phyloP scores from a whole-genome alignment of 176 grass and related monocot genomes.

The Neostapfia colusana region DNA sequence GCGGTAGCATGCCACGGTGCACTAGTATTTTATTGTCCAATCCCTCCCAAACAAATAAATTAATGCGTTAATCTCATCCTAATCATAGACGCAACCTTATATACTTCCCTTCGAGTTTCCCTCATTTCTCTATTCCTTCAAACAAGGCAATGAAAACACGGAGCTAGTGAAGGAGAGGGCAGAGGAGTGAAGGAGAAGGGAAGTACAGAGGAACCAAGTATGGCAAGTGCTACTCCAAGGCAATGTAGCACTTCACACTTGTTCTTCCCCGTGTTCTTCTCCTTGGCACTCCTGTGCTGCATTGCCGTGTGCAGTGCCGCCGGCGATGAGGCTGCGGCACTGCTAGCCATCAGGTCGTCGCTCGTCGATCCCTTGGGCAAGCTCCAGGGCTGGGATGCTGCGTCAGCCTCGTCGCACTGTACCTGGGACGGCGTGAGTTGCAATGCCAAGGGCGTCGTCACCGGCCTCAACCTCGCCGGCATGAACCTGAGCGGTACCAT shows the following conservation, averaged over 20 bases:
- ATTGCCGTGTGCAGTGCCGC: slow-evolving; percentile 46
- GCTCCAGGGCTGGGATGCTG: slow-evolving; percentile 57
- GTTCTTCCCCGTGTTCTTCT: slow-evolving; percentile 48
- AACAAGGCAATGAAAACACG: slow-evolving; percentile 48
- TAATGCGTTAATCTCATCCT: slow-evolving; percentile 43
- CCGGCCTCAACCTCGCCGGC: slow-evolving; percentile 68
- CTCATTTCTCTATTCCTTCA: slow-evolving; percentile 60
- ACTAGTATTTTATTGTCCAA: slow-evolving; percentile 24
- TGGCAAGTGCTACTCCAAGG: slow-evolving; percentile 54
- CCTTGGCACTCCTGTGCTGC: slow-evolving; percentile 46
- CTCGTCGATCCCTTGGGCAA: slow-evolving; percentile 59
- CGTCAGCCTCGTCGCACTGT: slow-evolving; percentile 42
- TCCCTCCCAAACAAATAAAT: slow-evolving; percentile 30
- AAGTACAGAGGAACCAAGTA: slow-evolving; percentile 48
- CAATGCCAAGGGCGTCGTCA: slow-evolving; percentile 57
- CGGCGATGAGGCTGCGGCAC: slow-evolving; percentile 44
- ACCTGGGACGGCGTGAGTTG: slow-evolving; percentile 76
- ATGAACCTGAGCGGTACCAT: slow-evolving; percentile 76
- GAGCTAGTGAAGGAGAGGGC: slow-evolving; percentile 36
- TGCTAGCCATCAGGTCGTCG: slow-evolving; percentile 67
- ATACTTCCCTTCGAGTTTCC: slow-evolving; percentile 55
- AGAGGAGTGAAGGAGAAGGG: slow-evolving; percentile 45
- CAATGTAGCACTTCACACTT: slow-evolving; percentile 40
- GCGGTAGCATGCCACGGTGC: slow-evolving; percentile 32
- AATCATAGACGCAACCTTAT: slow-evolving; percentile 51